phyloP scores from a whole-genome alignment of 1,139 yeast genomes.

The Sugiyamaella japonica region DNA sequence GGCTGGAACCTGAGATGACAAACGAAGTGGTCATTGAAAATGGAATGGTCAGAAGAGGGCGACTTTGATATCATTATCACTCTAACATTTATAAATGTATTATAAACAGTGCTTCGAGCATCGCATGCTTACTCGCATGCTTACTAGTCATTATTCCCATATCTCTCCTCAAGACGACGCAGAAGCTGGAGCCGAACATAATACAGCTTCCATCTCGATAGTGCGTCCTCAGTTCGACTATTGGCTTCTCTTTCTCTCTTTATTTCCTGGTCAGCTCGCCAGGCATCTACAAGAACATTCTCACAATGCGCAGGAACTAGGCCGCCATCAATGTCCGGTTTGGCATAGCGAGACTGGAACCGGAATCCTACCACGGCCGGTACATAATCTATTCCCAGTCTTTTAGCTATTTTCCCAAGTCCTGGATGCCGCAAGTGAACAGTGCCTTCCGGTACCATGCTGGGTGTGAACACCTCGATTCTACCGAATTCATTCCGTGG shows the following conservation, averaged over 20 bases:
- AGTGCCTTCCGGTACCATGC: slow-evolving; percentile 76
- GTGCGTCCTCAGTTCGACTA: slow-evolving; percentile 37
- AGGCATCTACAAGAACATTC: slow-evolving; percentile 57
- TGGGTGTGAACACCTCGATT: slow-evolving; percentile 64
- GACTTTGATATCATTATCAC: too few species aligned
- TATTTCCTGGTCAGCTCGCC: slow-evolving; percentile 46
- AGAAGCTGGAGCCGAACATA: slow-evolving; percentile 61
- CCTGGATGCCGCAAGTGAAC: slow-evolving; percentile 52
- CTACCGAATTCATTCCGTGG: slow-evolving; percentile 73
- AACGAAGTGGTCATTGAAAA: too few species aligned
- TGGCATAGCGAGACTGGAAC: slow-evolving; percentile 50
- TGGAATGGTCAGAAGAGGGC: too few species aligned
- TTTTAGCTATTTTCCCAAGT: slow-evolving; percentile 60
- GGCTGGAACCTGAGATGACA: not conserved
- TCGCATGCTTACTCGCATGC: too few species aligned
- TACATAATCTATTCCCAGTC: slow-evolving; percentile 64
- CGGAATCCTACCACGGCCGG: slow-evolving; percentile 75
- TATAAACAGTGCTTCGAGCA: not conserved
- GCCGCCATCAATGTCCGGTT: slow-evolving; percentile 67
- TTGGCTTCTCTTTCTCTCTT: slow-evolving; percentile 42
- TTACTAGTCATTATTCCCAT: slow-evolving; percentile 6
- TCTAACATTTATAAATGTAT: too few species aligned
- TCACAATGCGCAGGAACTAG: slow-evolving; percentile 56
- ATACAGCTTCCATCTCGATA: slow-evolving; percentile 64
- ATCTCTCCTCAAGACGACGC: slow-evolving; percentile 50